Conservation (phyloP, 345 rosid species). For the Populus tremula region DNA sequence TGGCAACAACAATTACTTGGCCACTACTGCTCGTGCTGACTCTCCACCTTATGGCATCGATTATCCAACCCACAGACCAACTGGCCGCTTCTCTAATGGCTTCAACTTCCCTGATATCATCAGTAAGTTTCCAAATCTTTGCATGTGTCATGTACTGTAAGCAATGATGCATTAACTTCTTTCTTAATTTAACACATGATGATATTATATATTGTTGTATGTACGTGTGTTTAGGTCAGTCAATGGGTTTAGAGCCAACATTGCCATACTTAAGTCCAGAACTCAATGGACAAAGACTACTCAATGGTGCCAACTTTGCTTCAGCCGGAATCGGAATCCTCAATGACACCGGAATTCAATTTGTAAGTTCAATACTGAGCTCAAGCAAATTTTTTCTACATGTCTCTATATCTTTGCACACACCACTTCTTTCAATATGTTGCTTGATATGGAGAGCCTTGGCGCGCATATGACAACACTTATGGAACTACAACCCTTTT, state of each 20-base stretch:
- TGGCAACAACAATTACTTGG: conserved; percentile 6
- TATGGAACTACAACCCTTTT: too few relatives aligned
- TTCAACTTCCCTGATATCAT: conserved; percentile 1
- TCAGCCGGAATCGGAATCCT: conserved; percentile 7
- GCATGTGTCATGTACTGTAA: too few relatives aligned
- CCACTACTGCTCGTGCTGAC: conserved; percentile 7
- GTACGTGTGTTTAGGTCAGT: background rate
- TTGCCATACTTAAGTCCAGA: background rate
- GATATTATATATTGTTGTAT: background rate
- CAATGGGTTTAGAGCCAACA: background rate
- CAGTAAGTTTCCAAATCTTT: background rate
- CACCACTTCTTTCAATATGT: too few relatives aligned
- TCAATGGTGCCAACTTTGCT: conserved; percentile 3
- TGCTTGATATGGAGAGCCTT: too few relatives aligned
- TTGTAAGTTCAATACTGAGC: background rate
- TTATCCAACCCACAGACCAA: background rate
- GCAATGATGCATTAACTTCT: background rate
- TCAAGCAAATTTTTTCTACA: background rate
- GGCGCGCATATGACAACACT: too few relatives aligned
- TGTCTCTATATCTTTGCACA: background rate
- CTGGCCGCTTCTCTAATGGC: conserved; percentile 3
- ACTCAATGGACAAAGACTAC: background rate
- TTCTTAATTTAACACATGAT: background rate
- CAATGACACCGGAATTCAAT: conserved; percentile 2
- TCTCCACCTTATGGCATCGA: conserved; percentile 5